Conservation (phyloP, 768 basidiomycete genomes). For the Amanita jacksonii region DNA sequence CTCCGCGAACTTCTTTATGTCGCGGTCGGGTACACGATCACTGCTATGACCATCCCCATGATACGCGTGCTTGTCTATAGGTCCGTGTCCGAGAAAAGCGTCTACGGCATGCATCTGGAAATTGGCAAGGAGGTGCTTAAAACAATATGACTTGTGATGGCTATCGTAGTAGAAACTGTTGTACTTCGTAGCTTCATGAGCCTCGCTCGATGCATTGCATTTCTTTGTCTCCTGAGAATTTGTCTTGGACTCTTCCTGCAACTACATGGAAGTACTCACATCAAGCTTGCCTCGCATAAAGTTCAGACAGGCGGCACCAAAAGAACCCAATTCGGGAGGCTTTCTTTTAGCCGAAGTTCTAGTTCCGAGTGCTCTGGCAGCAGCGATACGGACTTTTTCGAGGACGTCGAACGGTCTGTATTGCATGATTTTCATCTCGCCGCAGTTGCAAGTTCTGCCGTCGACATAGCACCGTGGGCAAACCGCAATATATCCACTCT, state of each 20-base stretch:
- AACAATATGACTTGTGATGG: slow-evolving; percentile 2
- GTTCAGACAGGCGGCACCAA: slow-evolving; percentile 4
- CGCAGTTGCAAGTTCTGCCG: slow-evolving; percentile 64
- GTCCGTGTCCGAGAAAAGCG: background rate
- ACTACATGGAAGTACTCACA: background rate
- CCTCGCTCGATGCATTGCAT: background rate
- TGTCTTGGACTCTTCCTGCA: background rate
- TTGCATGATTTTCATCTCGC: slow-evolving; percentile 51
- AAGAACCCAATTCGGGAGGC: background rate
- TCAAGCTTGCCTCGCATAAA: background rate
- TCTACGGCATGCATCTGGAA: slow-evolving; percentile 5
- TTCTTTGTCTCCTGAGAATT: background rate
- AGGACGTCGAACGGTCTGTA: slow-evolving; percentile 41
- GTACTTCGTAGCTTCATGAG: background rate
- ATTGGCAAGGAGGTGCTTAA: slow-evolving; percentile 4
- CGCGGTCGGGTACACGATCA: background rate
- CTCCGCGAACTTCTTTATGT: background rate
- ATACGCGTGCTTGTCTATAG: background rate
- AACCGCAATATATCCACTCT: slow-evolving; percentile 18
- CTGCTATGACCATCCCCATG: background rate
- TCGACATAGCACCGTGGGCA: slow-evolving; percentile 72
- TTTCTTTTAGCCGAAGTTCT: background rate
- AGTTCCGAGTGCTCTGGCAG: slow-evolving; percentile 9
- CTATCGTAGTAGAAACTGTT: background rate
- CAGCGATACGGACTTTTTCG: slow-evolving; percentile 16